A percentile compares a stretch with the other conserved stretches of the same genome.
Conservation (phyloP, 345 rosid species). For the Isatis tinctoria region DNA sequence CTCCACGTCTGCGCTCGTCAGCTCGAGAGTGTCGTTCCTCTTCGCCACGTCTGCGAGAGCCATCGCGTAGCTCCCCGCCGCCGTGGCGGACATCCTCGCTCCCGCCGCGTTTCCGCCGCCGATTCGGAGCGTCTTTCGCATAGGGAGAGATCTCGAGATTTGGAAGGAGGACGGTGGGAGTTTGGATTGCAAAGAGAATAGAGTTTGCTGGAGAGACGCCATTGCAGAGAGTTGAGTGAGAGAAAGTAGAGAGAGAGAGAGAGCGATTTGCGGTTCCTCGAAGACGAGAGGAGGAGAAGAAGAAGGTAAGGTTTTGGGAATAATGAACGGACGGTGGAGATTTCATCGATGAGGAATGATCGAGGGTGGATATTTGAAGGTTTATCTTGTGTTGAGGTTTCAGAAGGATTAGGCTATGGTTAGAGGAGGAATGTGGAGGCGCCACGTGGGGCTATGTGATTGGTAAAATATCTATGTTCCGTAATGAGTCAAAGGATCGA, state of each 20-base stretch:
- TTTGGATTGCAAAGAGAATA: constrained; percentile 55
- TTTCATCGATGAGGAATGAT: neutral
- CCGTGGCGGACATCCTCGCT: constrained; percentile 55
- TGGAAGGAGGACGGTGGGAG: constrained; percentile 39
- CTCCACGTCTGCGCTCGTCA: constrained; percentile 68
- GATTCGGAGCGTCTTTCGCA: constrained; percentile 36
- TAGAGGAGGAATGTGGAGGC: neutral
- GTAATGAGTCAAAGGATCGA: neutral
- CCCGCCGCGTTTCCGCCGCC: constrained; percentile 37
- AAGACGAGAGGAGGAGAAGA: constrained; percentile 23
- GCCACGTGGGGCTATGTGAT: constrained; percentile 17
- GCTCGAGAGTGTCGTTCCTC: constrained; percentile 53
- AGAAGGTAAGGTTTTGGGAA: constrained; percentile 28
- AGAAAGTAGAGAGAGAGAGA: neutral
- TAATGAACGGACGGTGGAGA: neutral
- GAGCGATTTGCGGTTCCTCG: constrained; percentile 24
- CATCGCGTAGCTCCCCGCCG: constrained; percentile 66
- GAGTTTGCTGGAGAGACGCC: constrained; percentile 63
- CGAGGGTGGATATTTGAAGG: constrained; percentile 25
- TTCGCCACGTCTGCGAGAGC: constrained; percentile 76
- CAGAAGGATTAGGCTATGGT: constrained; percentile 21
- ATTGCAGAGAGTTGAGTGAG: constrained; percentile 24
- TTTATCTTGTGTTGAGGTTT: constrained; percentile 26
- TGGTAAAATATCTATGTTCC: constrained; percentile 8
- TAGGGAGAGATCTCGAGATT: constrained; percentile 36